These are phyloP conservation scores for Paramecium caudatum DNA, from an alignment of 73 alveolate species.

Conservation along the genomic window DNA sequence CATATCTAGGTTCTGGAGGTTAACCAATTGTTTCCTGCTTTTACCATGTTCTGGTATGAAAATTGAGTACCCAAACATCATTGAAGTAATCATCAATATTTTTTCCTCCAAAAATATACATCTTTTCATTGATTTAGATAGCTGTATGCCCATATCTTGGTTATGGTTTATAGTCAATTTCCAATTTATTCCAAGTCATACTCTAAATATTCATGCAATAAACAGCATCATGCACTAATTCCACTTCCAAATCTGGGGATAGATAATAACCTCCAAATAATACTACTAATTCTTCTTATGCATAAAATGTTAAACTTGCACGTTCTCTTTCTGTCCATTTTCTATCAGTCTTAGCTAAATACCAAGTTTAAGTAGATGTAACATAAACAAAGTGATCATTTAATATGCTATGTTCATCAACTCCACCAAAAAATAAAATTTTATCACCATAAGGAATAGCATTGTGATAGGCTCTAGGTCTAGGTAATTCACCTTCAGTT, in stretches of 20 bases:
- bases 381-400: slow-evolving; percentile 47
- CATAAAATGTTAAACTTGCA: slow-evolving; percentile 63
- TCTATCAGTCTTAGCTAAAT: slow-evolving; percentile 40
- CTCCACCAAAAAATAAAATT: slow-evolving; percentile 70
- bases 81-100: slow-evolving; percentile 45
- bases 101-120: slow-evolving; percentile 63
- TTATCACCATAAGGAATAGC: slow-evolving; percentile 71
- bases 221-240: slow-evolving; percentile 2
- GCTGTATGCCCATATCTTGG: slow-evolving; percentile 66
- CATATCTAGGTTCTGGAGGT: slow-evolving; percentile 76
- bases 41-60: slow-evolving; percentile 63
- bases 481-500: slow-evolving; percentile 60
- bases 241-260: slow-evolving; percentile 33
- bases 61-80: slow-evolving; percentile 73
- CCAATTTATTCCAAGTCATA: slow-evolving; percentile 12
- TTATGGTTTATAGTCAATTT: not conserved
- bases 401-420: slow-evolving; percentile 8
- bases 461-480: slow-evolving; percentile 72
- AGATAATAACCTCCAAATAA: slow-evolving; percentile 58
- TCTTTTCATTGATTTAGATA: slow-evolving; percentile 39
- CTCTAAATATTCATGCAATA: slow-evolving; percentile 40
- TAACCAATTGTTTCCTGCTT: slow-evolving; percentile 35
- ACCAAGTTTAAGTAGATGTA: slow-evolving; percentile 41
- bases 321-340: slow-evolving; percentile 32
- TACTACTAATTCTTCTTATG: slow-evolving; percentile 22